Base-by-base conservation (phyloP, 805 yeast genomes). In the Lachancea cidri region DNA sequence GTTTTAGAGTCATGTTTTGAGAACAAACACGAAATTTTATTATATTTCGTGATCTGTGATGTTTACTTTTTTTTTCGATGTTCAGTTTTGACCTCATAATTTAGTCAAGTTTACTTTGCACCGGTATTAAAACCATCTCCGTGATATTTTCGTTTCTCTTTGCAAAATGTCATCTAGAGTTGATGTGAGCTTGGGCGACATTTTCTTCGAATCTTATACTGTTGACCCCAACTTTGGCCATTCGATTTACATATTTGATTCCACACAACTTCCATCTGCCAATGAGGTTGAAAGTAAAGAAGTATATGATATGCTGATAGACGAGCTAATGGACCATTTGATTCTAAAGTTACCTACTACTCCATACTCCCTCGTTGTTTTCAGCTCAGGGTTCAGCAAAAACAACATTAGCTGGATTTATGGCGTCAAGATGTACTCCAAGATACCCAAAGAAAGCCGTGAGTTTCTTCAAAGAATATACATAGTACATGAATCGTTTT, bases 401-500 rank as follows among this genome's bases (percentile, higher is more conserved):
- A 65, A 66, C 36, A 58, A 62, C 36, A 61, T 63, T 32, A 67
- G 71, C 35, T 80, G 94, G 88, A 70, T 81, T 5, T 83, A 87
- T 76, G 85, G 87, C 44, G 67, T 77, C n/a, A 72, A 67, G 37
- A 70, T 78, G 40, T 77, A 73, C 55, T 64, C 75, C 46, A 64
- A 76, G 47, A 71, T 91, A 19, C 79, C 91, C 2, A 71, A 74
- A 13, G 70, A 69, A 4, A 64, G 72, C 33, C 74, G 77, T 45
- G 72, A 74, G 39, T 69, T 74, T 41, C 62, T 91, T 33, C 65
- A 67, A 38, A 81, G 78, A 53, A 68, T 87, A 2, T 83, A 81
- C 48, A 74, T 89, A 22, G 95, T 91, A 2, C 97, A 91, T 62
- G 96, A 89, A 50, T 82, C 84, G 35, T 88, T 96, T 93, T 76